Conservation (phyloP, 345 rosid species). For the Combretum micranthum region DNA sequence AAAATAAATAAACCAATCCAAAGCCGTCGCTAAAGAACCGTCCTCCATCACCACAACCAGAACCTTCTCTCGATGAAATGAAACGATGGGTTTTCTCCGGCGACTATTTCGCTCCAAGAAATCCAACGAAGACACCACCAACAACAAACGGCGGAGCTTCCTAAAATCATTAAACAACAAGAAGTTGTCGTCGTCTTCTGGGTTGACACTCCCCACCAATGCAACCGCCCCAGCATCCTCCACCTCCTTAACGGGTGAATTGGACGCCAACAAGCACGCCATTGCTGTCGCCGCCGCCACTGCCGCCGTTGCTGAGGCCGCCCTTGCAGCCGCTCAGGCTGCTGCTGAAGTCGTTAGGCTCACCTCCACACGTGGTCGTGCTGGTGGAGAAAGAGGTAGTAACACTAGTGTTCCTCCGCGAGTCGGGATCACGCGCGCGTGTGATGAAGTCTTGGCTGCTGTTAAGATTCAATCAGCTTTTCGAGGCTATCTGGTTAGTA, state of each 20-base stretch:
- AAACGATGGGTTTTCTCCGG: constrained; percentile 66
- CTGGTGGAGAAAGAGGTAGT: constrained; percentile 13
- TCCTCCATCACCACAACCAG: not conserved
- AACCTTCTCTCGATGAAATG: constrained; percentile 22
- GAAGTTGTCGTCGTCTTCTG: not conserved
- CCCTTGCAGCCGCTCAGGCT: constrained; percentile 85
- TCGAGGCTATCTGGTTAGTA: constrained; percentile 89
- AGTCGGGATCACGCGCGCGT: constrained; percentile 9
- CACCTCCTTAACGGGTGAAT: constrained; percentile 15
- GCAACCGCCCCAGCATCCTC: constrained; percentile 12
- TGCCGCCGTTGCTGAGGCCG: constrained; percentile 85
- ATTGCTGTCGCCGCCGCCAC: constrained; percentile 91
- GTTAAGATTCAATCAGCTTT: constrained; percentile 78
- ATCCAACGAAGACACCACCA: constrained; percentile 6
- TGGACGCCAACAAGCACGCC: constrained; percentile 70
- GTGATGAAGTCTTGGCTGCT: constrained; percentile 43
- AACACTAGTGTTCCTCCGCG: constrained; percentile 19
- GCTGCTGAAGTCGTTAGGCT: constrained; percentile 94
- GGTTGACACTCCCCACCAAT: constrained; percentile 14
- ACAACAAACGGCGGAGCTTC: constrained; percentile 56
- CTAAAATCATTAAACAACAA: constrained; percentile 43
- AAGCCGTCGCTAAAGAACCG: not conserved
- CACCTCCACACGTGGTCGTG: constrained; percentile 39
- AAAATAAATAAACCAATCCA: not conserved
- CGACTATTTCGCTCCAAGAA: constrained; percentile 61